phyloP scores from a whole-genome alignment of 345 rosid species.

The Nephelium lappaceum region DNA sequence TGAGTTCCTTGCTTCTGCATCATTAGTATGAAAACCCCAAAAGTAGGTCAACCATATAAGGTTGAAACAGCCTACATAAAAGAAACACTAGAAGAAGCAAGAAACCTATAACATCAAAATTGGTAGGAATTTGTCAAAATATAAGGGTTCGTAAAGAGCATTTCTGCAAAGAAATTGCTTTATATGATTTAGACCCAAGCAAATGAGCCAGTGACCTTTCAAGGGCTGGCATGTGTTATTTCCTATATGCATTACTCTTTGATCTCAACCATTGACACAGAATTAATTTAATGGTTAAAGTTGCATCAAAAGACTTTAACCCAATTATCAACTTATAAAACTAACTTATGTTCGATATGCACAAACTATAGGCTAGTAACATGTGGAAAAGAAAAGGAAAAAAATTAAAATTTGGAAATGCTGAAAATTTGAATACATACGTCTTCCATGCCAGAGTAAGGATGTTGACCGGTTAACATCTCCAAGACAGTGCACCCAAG shows the following conservation, averaged over 20 bases:
- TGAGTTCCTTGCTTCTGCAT: neutral
- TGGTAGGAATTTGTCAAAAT: neutral
- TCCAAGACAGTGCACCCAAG: slow-evolving; percentile 91
- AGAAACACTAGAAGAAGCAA: neutral
- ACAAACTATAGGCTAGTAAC: neutral
- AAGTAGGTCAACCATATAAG: neutral
- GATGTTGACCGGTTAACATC: slow-evolving; percentile 65
- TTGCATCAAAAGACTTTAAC: neutral
- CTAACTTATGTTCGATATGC: neutral
- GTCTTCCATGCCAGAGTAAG: slow-evolving; percentile 59
- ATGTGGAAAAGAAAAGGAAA: neutral
- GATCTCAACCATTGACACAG: neutral
- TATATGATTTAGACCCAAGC: neutral
- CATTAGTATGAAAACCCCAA: neutral
- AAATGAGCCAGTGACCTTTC: neutral
- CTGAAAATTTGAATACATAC: slow-evolving; percentile 39
- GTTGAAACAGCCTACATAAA: neutral
- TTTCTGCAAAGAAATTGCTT: neutral
- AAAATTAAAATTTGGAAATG: neutral
- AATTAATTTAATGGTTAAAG: neutral
- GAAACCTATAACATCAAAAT: neutral
- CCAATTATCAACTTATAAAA: too few species aligned
- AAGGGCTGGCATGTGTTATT: neutral
- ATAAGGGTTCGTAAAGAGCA: neutral
- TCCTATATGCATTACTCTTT: neutral